Evolutionary conservation across 2,329 filamentous ascomycete genomes (phyloP).

Genomic region (Penicillium griseofulvum): DNA sequence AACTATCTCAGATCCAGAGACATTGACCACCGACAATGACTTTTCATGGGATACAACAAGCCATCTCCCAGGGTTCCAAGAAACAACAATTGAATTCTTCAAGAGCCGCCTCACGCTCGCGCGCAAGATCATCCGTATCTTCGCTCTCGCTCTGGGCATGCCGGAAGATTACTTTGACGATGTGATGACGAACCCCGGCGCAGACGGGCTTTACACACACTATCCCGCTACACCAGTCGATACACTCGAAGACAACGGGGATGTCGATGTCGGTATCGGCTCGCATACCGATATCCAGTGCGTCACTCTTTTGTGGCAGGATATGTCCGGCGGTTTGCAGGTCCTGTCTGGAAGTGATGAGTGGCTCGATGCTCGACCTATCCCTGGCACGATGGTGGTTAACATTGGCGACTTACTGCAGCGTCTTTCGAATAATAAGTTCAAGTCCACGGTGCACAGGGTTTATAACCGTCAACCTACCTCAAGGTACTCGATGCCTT

Average conservation of each 20-base stretch:
- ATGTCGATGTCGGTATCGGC: slow-evolving; percentile 44
- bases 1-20: slow-evolving; percentile 38
- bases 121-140: slow-evolving; percentile 51
- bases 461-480: slow-evolving; percentile 36
- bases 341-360: slow-evolving; percentile 42
- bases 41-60: slow-evolving; percentile 54
- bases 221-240: slow-evolving; percentile 43
- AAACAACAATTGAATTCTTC: slow-evolving; percentile 22
- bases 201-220: slow-evolving; percentile 46
- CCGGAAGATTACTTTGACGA: slow-evolving; percentile 56
- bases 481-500: slow-evolving; percentile 55
- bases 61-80: slow-evolving; percentile 41
- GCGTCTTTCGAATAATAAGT: slow-evolving; percentile 51
- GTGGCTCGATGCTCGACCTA: slow-evolving; percentile 28
- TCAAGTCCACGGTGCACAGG: slow-evolving; percentile 53
- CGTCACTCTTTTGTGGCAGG: slow-evolving; percentile 51
- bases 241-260: slow-evolving; percentile 16
- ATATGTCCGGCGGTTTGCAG: slow-evolving; percentile 45
- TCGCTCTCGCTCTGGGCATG: slow-evolving; percentile 56
- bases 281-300: slow-evolving; percentile 51
- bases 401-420: slow-evolving; percentile 56
- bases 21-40: slow-evolving; percentile 50
- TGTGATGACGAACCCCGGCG: slow-evolving; percentile 53
- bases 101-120: slow-evolving; percentile 46
- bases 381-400: slow-evolving; percentile 51